Evolutionary conservation across 306 rosid genomes (phyloP).

Genomic region (Dicorynia guianensis): DNA sequence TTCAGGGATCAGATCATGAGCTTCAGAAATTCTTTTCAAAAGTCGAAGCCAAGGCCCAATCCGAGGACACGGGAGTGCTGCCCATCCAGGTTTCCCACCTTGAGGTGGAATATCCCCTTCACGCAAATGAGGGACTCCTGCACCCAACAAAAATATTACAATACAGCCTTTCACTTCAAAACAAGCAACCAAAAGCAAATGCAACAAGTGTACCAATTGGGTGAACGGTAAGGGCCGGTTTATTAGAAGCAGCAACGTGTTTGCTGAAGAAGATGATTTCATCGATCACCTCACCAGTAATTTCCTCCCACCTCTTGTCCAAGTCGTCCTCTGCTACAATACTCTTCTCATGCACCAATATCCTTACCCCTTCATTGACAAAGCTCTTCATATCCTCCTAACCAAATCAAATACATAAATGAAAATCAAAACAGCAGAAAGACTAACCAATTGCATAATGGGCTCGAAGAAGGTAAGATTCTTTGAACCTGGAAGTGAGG

Average conservation of each 20-base stretch:
- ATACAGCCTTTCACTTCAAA: conserved; percentile 2
- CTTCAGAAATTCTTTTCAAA: conserved; percentile 68
- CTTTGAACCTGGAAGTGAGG: conserved; percentile 67
- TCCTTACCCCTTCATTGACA: conserved; percentile 62
- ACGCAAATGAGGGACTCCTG: conserved; percentile 91
- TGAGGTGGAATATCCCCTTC: conserved; percentile 88
- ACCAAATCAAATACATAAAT: background rate
- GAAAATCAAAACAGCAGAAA: background rate
- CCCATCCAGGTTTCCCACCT: conserved; percentile 98
- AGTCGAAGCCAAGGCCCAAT: conserved; percentile 92
- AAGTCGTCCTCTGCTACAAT: conserved; percentile 75
- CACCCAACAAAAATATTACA: conserved; percentile 25
- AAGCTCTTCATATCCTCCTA: conserved; percentile 69
- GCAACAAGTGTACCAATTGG: conserved; percentile 68
- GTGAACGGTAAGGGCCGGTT: conserved; percentile 94
- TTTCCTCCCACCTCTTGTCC: conserved; percentile 78
- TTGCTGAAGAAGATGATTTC: conserved; percentile 86
- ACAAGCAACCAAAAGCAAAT: background rate
- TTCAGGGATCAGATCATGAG: conserved; percentile 82
- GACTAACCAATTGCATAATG: background rate
- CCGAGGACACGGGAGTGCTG: conserved; percentile 78
- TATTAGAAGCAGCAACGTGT: conserved; percentile 88
- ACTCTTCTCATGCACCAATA: conserved; percentile 63
- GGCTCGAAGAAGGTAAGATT: background rate
- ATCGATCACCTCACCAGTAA: conserved; percentile 72